Evolutionary conservation across 352 stramenopile genomes (phyloP).

Genomic region (Blastocystis sp.): DNA sequence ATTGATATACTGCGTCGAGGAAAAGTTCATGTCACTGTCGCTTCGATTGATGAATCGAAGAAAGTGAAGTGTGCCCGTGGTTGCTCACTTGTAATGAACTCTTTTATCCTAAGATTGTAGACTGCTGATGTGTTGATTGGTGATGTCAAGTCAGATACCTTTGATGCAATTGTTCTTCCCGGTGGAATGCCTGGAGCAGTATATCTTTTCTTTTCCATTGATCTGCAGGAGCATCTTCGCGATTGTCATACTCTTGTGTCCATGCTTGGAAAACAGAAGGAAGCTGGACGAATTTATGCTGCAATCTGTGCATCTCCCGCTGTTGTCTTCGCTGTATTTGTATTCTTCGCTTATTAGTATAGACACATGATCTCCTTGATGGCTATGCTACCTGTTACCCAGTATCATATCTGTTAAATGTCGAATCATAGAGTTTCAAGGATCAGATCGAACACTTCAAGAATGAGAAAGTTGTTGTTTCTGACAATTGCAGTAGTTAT

Average conservation of each 20-base stretch:
- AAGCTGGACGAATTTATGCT: constrained; percentile 61
- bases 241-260: constrained; percentile 64
- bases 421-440: background rate
- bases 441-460: background rate
- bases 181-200: constrained; percentile 62
- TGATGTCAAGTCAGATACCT: constrained; percentile 68
- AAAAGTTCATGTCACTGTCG: constrained; percentile 74
- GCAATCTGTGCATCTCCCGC: constrained; percentile 70
- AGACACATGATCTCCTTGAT: constrained; percentile 67
- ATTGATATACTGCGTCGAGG: constrained; percentile 76
- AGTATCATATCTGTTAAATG: background rate
- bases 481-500: constrained; percentile 49
- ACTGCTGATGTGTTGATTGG: constrained; percentile 70
- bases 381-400: constrained; percentile 68
- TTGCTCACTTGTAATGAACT: background rate
- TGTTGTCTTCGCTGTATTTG: constrained; percentile 66
- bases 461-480: constrained; percentile 65
- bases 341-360: background rate
- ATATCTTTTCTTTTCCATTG: background rate
- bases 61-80: constrained; percentile 39
- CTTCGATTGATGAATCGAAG: constrained; percentile 68
- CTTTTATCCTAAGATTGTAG: constrained; percentile 64
- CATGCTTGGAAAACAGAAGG: constrained; percentile 67
- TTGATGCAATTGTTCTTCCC: constrained; percentile 67
- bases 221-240: constrained; percentile 63